phyloP scores from a whole-genome alignment of 345 rosid species.

The Boechera divaricarpa region DNA sequence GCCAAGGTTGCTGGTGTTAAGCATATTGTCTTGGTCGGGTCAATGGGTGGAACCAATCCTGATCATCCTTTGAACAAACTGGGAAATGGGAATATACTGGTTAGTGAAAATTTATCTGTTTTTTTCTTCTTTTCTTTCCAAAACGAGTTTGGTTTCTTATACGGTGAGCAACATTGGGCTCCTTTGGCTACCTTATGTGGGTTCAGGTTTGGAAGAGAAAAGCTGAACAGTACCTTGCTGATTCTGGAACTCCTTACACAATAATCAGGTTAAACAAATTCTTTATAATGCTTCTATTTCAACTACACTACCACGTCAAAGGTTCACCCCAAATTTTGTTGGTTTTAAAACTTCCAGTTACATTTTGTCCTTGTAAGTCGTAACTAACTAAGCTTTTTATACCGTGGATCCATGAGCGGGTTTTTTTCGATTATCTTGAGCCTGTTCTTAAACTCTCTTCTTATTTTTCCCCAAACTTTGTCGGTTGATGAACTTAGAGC shows the following conservation, averaged over 20 bases:
- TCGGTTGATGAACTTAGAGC: constrained; percentile 56
- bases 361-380: background rate
- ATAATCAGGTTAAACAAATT: constrained; percentile 64
- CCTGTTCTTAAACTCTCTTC: constrained; percentile 18
- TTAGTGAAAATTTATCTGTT: constrained; percentile 38
- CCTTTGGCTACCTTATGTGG: background rate
- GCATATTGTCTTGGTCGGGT: constrained; percentile 89
- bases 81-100: constrained; percentile 87
- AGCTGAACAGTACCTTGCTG: constrained; percentile 91
- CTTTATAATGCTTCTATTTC: background rate
- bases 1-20: constrained; percentile 86
- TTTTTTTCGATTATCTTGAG: background rate
- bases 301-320: background rate
- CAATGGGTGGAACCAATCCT: constrained; percentile 85
- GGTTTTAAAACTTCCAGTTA: background rate
- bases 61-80: constrained; percentile 79
- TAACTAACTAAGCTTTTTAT: background rate
- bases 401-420: background rate
- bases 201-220: constrained; percentile 89
- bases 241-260: constrained; percentile 84
- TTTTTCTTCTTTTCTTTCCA: background rate
- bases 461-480: constrained; percentile 6
- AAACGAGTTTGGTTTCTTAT: constrained; percentile 17
- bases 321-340: background rate
- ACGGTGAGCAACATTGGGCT: background rate